Conservation (phyloP, 495 filamentous ascomycete species). For the Cercophora sp. region DNA sequence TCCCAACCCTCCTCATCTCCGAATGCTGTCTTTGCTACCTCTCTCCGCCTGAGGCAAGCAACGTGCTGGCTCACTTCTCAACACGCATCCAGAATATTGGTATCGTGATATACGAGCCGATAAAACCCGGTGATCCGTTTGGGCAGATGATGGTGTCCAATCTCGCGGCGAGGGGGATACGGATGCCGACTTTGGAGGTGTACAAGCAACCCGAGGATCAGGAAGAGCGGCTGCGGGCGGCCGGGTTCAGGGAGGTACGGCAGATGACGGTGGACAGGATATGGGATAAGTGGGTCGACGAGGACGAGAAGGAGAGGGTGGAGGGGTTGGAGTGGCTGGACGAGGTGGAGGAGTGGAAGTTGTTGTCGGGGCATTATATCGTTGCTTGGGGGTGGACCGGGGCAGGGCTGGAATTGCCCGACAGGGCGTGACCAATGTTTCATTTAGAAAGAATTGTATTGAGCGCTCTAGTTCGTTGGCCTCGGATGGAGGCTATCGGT, state of each 20-base stretch:
- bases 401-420: slow-evolving; percentile 20
- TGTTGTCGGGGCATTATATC: slow-evolving; percentile 87
- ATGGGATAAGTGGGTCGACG: slow-evolving; percentile 68
- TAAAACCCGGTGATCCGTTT: slow-evolving; percentile 77
- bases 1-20: slow-evolving; percentile 81
- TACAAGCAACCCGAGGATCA: slow-evolving; percentile 67
- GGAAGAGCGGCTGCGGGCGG: slow-evolving; percentile 53
- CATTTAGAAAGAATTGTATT: too few relatives aligned
- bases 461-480: too few relatives aligned
- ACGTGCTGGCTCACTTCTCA: slow-evolving; percentile 65
- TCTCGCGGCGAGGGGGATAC: slow-evolving; percentile 77
- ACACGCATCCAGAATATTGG: slow-evolving; percentile 53
- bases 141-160: slow-evolving; percentile 89
- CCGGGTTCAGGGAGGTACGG: slow-evolving; percentile 59
- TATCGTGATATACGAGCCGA: slow-evolving; percentile 84
- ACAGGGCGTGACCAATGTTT: too few relatives aligned
- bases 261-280: slow-evolving; percentile 64
- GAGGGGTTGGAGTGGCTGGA: slow-evolving; percentile 80
- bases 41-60: slow-evolving; percentile 53
- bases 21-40: slow-evolving; percentile 96
- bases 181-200: slow-evolving; percentile 72
- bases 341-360: slow-evolving; percentile 91
- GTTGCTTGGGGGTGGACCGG: slow-evolving; percentile 68
- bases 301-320: slow-evolving; percentile 76
- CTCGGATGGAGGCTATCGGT: too few relatives aligned